Base-by-base conservation (phyloP, 495 filamentous ascomycete species). In the Aspergillus avenaceus region DNA sequence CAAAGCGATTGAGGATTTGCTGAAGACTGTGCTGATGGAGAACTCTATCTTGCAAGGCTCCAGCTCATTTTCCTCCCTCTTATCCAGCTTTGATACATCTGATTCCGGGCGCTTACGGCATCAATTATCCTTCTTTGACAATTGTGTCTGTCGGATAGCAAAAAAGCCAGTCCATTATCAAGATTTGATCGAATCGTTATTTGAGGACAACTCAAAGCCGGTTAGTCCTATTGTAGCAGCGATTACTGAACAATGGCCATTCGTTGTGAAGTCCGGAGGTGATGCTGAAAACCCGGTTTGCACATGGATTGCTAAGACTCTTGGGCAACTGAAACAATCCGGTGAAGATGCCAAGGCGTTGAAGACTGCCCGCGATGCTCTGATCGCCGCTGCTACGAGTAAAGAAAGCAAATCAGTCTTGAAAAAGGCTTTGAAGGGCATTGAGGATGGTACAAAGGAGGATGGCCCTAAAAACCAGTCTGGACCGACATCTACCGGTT, bases 161-260 rank as follows among this genome's bases (percentile, higher is more conserved):
- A 84, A 81, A 44, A 81, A 80, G 31, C 84, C 86, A 5, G 79
- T 89, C 55, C 90, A 95, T 57, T 92, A 93, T 59, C 66, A 86
- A 6, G 81, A 86, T 41, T 44, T 74, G 13, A 53, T 74, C 27
- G 48, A 45, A 1, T 56, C 58, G 47, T 58, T 69, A 44, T 64
- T 73, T 12, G 61, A 76, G 27, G 69, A 71, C 28, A 50, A 66
- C 3, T 56, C 65, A 16, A 50, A 49, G 13, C 61, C 71, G 8
- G 54, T 60, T 5, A 82, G 84, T 58, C 55, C 77, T 76, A 53
- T 95, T 2, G 66, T 81, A 13, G 69, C 87, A 43, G 78, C 79
- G 5, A 73, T 95, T 18, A 61, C 79, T 23, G 91, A 95, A 46
- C 90, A 96, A 67, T 82, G 88, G 75, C 82, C 82, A 1, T 95